Percentiles rank a stretch among this genome's conserved stretches.
Evolutionary conservation across 225 moss, liverwort and hornwort genomes (phyloP).

Genomic region (Rhytidiadelphus loreus): DNA sequence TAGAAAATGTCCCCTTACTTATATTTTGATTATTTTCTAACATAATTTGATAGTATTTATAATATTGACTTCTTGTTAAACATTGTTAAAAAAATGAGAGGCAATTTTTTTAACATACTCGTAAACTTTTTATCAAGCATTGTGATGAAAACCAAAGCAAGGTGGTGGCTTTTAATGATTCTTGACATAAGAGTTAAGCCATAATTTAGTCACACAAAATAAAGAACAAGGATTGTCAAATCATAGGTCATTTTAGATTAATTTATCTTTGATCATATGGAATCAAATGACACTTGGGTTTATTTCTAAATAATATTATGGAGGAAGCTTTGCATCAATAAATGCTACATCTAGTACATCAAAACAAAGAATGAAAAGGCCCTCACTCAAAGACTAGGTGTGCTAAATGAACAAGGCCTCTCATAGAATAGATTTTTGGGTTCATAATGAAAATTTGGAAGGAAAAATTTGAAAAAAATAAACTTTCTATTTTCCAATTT

Average conservation of each 20-base stretch:
- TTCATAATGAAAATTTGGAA: not conserved
- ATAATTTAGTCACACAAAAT: too few species aligned
- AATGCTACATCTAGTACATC: too few species aligned
- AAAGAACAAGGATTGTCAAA: not conserved
- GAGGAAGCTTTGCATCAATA: not conserved
- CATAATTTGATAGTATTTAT: too few species aligned
- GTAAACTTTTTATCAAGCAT: too few species aligned
- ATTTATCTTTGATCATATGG: accelerated
- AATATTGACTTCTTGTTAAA: too few species aligned
- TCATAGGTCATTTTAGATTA: not conserved
- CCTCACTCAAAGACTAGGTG: not conserved
- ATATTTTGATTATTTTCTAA: too few species aligned
- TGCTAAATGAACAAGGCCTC: too few species aligned
- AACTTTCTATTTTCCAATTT: too few species aligned
- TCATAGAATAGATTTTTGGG: accelerated
- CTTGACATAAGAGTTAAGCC: too few species aligned
- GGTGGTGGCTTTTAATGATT: accelerated
- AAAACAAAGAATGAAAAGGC: not conserved
- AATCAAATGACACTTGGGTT: not conserved
- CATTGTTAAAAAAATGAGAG: too few species aligned
- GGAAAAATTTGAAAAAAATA: not conserved
- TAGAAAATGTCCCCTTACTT: too few species aligned
- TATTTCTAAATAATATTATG: not conserved
- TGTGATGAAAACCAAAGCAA: not conserved
- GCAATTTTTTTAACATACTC: too few species aligned